Evolutionary conservation across 1,284 basidiomycete genomes (phyloP), one percentile per base, ranked within the genome.

Genomic region (Apiotrichum siamense): DNA sequence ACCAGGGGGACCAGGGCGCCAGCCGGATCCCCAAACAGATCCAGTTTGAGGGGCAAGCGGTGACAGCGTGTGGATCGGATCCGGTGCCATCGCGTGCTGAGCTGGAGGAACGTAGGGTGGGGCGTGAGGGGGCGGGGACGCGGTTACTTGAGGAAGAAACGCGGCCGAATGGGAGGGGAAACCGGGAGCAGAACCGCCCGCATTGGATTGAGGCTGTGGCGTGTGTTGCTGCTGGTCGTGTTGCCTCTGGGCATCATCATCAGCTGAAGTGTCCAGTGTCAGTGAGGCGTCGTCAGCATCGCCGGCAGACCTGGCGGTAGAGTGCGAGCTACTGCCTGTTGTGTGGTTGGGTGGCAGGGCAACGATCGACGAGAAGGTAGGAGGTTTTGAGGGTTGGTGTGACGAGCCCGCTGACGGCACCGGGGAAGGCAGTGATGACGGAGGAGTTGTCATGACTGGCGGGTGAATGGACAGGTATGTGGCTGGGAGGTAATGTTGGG

Each of bases 11-110:
- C 55, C 55, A 7, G 55, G 49, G 26, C 55, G 49, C 55, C 55
- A 57, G 24, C 55, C 55, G 3, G 49, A 23, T 12, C 46, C 49
- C 55, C 55, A 57, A n/a, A 57, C 55, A 12, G 49, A 51, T 9
- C 44, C 49, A 6, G 49, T 24, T 25, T 50, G 49, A 12, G 57
- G 54, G 7, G 41, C 23, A n/a, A 32, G 39, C 32, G 49, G 48
- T 23, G 52, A 52, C 29, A 65, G 47, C 6, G 58, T 50, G 55
- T 69, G 69, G 17, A 72, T 72, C 0, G 69, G 69, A 51, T 72
- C 69, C 13, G 69, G 69, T 2, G 69, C 52, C 65, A 70, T 67
- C n/a, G 67, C 67, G 51, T 72, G 68, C 43, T 72, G 69, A 15
- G 68, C 67, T 13, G 69, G 69, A 20, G 69, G 69, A 7, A 72